Conservation (phyloP, 176 grass and related monocot species). For the Hordeum vulgare region MorexV3_pseudomolecules_assembly NC_058518.1:66162273-66162772, state of each 20-base stretch:
- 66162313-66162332: constrained; percentile 92
- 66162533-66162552: neutral
- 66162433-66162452: constrained; percentile 86
- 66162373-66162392: neutral
- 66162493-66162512: constrained; percentile 64
- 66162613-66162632: constrained; percentile 82
- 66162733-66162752: constrained; percentile 66
- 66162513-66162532: neutral
- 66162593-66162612: constrained; percentile 78
- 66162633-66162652: constrained; percentile 88
- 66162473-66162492: constrained; percentile 71
- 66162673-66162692: constrained; percentile 64
- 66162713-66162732: constrained; percentile 75
- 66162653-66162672: constrained; percentile 70
- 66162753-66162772: constrained; percentile 82
- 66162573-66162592: constrained; percentile 37
- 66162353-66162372: constrained; percentile 6
- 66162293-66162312: constrained; percentile 95
- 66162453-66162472: constrained; percentile 76
- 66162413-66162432: constrained; percentile 47
- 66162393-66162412: neutral
- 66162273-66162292: constrained; percentile 93
- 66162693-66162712: constrained; percentile 59
- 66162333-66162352: constrained; percentile 72
- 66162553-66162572: neutral